A percentile compares a stretch with the other conserved stretches of the same genome.
These are phyloP conservation scores for Silene conica DNA, from an alignment of 148 eudicot genomes.

Conservation along the genomic window DNA sequence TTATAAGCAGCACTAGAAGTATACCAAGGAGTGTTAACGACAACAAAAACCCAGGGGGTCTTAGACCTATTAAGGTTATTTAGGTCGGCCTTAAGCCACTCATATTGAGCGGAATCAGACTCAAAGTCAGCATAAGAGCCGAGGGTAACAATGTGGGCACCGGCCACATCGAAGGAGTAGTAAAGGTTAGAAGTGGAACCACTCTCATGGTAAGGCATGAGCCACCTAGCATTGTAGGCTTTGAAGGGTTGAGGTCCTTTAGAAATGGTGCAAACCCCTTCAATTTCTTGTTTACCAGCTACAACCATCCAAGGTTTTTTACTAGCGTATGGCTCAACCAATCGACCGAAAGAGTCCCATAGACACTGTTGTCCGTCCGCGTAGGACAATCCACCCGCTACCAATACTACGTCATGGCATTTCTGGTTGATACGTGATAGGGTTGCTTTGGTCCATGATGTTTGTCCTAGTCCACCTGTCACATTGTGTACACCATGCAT, in stretches of 20 bases:
- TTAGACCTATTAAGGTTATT: conserved; percentile 34
- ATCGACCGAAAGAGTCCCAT: conserved; percentile 88
- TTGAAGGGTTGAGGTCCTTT: conserved; percentile 61
- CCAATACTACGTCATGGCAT: conserved; percentile 59
- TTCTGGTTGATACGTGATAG: conserved; percentile 40
- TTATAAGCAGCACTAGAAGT: conserved; percentile 64
- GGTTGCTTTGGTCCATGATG: conserved; percentile 71
- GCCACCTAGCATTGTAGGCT: conserved; percentile 80
- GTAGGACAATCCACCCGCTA: conserved; percentile 76
- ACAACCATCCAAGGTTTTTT: conserved; percentile 90
- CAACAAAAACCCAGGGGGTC: conserved; percentile 71
- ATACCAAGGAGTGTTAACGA: conserved; percentile 85
- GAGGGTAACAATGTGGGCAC: conserved; percentile 64
- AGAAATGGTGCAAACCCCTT: conserved; percentile 52
- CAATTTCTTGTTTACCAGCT: conserved; percentile 70
- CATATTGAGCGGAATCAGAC: conserved; percentile 61
- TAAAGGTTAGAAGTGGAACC: conserved; percentile 70
- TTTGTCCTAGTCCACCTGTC: conserved; percentile 83
- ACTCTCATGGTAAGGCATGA: conserved; percentile 72
- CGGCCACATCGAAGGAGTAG: conserved; percentile 73
- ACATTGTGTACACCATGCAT: too few relatives aligned
- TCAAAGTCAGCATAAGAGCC: conserved; percentile 66
- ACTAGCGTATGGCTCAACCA: conserved; percentile 75
- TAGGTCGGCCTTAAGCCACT: conserved; percentile 66
- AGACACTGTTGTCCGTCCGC: conserved; percentile 69